phyloP scores from a whole-genome alignment of 1,284 basidiomycete genomes.

The Tylopilus sp. region DNA sequence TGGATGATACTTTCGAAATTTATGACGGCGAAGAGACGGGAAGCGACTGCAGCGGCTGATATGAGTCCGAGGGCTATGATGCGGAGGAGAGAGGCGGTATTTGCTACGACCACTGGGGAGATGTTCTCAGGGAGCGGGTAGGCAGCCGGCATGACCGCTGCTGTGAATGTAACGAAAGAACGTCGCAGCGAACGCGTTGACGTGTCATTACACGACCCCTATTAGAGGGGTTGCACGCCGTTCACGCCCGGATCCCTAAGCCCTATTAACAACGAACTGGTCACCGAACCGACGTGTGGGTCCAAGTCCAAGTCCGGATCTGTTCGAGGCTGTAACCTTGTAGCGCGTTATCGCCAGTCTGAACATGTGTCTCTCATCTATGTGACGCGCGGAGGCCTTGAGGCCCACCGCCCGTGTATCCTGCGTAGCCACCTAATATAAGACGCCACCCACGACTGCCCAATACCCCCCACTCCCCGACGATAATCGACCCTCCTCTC shows the following conservation, averaged over 20 bases:
- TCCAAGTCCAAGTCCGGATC: too few relatives aligned
- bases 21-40: constrained; percentile 94
- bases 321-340: too few relatives aligned
- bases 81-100: constrained; percentile 80
- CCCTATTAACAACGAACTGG: too few relatives aligned
- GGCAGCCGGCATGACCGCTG: constrained; percentile 56
- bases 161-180: too few relatives aligned
- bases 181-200: too few relatives aligned
- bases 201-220: too few relatives aligned
- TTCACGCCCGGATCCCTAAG: too few relatives aligned
- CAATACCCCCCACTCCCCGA: constrained; percentile 16
- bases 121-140: constrained; percentile 66
- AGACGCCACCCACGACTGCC: constrained; percentile 23
- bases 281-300: too few relatives aligned
- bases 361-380: constrained; percentile 20
- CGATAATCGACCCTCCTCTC: constrained; percentile 21
- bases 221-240: constrained; percentile 6
- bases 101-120: constrained; percentile 70
- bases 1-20: constrained; percentile 99
- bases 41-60: constrained; percentile 91
- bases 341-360: too few relatives aligned
- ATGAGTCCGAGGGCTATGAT: constrained; percentile 86
- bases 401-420: constrained; percentile 29
- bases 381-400: constrained; percentile 29
- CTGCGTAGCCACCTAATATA: constrained; percentile 27